Evolutionary conservation across 208 protist genomes (phyloP).

Genomic region (Leishmania aethiopica): DNA sequence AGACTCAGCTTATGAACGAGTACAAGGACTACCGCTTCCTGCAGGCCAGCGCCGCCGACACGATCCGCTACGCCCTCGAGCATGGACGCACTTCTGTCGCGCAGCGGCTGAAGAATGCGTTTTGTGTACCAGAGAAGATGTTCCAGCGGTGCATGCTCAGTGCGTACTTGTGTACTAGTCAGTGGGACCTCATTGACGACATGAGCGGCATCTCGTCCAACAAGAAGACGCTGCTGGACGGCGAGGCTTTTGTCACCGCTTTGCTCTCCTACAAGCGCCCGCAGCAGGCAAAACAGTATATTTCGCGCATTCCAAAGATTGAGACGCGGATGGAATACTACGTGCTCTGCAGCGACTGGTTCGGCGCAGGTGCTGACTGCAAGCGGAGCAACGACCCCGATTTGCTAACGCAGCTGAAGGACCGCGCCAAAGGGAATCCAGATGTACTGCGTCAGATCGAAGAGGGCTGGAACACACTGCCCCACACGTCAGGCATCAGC

Average conservation of each 20-base stretch:
- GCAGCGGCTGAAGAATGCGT: constrained; percentile 59
- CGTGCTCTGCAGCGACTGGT: constrained; percentile 81
- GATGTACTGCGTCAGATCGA: constrained; percentile 61
- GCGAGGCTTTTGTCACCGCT: constrained; percentile 52
- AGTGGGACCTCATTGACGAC: constrained; percentile 80
- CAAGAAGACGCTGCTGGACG: constrained; percentile 51
- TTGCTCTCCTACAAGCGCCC: constrained; percentile 56
- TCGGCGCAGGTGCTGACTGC: constrained; percentile 65
- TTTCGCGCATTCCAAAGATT: constrained; percentile 63
- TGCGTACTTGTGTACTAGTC: constrained; percentile 54
- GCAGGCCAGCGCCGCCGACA: constrained; percentile 61
- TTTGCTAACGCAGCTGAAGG: constrained; percentile 66
- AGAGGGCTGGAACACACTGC: constrained; percentile 66
- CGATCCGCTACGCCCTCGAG: constrained; percentile 64
- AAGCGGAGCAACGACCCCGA: constrained; percentile 55
- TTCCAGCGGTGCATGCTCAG: constrained; percentile 70
- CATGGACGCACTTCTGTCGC: constrained; percentile 52
- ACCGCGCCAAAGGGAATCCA: constrained; percentile 64
- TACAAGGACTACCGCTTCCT: constrained; percentile 80
- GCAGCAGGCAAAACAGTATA: constrained; percentile 76
- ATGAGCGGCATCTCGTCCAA: constrained; percentile 41
- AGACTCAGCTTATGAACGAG: constrained; percentile 62
- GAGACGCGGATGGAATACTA: constrained; percentile 84
- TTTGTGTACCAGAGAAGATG: constrained; percentile 72
- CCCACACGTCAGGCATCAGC: constrained; percentile 43